Base-by-base conservation (phyloP, 129 eudicot genomes). In the Flaveria sonorensis region DNA sequence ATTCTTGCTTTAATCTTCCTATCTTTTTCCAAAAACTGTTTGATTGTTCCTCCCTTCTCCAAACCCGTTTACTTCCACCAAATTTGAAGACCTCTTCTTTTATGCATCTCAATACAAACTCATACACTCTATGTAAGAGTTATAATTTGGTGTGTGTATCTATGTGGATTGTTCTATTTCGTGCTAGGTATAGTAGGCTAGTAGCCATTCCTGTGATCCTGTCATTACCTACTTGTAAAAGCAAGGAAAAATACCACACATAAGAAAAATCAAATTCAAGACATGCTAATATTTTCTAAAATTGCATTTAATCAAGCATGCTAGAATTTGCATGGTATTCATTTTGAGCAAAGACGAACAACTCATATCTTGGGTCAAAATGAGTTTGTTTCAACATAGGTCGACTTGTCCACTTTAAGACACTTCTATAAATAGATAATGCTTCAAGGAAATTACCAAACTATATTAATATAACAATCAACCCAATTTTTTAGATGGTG, bases 1-100 rank as follows among this genome's bases (percentile, higher is more conserved):
- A 61, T 24, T 36, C 48, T 2, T 65, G 48, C n/a, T 66, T 66
- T 39, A 66, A 66, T 43, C 50, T 66, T 66, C 51, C 51, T 66
- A 66, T 39, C 15, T 19, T n/a, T 36, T 4, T 36, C 14, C 14
- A 65, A 36, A 65, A 36, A 6, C 23, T 10, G 13, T 64, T 32
- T 28, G n/a, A 20, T 63, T 26, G 45, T 63, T 63, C 20, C 45
- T 63, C 11, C 0, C 47, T 7, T 43, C 1, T 9, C 47, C 47
- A 43, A 9, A 7, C 47, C 47, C 47, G 12, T 43, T 43, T 10
- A 43, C 47, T 8, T 43, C 47, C 47, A 2, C 23, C 23, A 15
- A 12, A 12, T 53, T 0, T 53, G 1, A 12, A 6, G 0, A 4
- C n/a, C 61, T 16, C 61, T 48, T 48, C 47, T 53, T 28, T 28